Base-by-base conservation (phyloP, 768 basidiomycete genomes). In the Boletus vermiculosoides region DNA sequence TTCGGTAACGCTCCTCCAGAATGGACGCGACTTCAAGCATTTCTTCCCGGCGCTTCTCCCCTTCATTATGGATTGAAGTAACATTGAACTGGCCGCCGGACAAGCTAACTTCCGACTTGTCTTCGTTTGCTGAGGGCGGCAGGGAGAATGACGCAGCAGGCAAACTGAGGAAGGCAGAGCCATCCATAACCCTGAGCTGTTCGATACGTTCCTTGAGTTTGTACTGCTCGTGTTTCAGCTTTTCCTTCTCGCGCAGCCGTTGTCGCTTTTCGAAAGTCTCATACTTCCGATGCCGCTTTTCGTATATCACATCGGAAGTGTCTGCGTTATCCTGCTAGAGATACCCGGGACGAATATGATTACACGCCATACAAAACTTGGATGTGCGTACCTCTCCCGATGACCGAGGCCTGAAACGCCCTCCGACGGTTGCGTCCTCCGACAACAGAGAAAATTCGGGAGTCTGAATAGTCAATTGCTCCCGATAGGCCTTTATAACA, bases 191-290 rank as follows among this genome's bases (percentile, higher is more conserved):
- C 54, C 79, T 81, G 54, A 94, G 78, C 66, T 94, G 88, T 50
- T 94, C 92, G 58, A 94, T 88, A 36, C 93, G 84, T 66, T 93
- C 88, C 71, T 89, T 88, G 66, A 96, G 83, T 68, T 93, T 92
- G 75, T 94, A 93, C 63, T 93, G 91, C 66, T 94, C 92, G 62
- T 93, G 88, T 72, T 90, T 88, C 53, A 95, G 81, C 68, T 93
- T 93, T 73, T 96, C 93, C 73, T 92, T 92, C 74, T 95, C 93
- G 53, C 92, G 84, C 34, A 90, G 75, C 5, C 92, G 87, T 66
- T 87, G 85, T 9, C 92, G 83, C 69, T 91, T 92, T 73, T 95
- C 94, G 57, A 90, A 88, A 15, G 81, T 81, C 70, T 94, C 92
- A 71, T 90, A 94, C 68, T 90, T 92, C 50, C 85, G 81, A 72